Conservation (phyloP, 108 stramenopile species). For the Nannochloropsis salina region DNA sequence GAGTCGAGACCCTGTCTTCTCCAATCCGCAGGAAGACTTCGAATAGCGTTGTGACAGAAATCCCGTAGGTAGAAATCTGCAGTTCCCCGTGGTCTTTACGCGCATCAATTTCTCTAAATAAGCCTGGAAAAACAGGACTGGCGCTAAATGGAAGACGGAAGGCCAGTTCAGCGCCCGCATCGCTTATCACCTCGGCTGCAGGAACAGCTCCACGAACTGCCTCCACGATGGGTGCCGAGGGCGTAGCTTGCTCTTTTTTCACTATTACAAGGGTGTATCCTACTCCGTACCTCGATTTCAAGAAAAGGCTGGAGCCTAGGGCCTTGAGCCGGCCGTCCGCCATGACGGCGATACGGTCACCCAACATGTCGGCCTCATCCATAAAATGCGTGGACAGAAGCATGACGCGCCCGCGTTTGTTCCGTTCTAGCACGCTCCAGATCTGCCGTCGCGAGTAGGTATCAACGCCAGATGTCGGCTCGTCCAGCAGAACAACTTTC, state of each 20-base stretch:
- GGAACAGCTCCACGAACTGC: constrained; percentile 65
- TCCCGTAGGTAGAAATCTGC: constrained; percentile 74
- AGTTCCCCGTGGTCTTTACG: constrained; percentile 41
- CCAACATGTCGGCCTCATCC: constrained; percentile 96
- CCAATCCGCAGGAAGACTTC: constrained; percentile 63
- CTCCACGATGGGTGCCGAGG: constrained; percentile 30
- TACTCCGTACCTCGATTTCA: constrained; percentile 63
- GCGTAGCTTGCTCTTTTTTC: constrained; percentile 30
- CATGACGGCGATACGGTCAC: constrained; percentile 94
- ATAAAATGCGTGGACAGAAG: constrained; percentile 94
- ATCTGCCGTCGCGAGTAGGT: constrained; percentile 61
- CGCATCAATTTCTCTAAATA: constrained; percentile 75
- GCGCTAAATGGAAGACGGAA: constrained; percentile 77
- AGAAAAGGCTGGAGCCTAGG: constrained; percentile 70
- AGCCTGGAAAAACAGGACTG: constrained; percentile 61
- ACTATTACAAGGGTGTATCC: constrained; percentile 62
- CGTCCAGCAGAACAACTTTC: constrained; percentile 60
- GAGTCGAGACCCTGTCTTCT: neutral
- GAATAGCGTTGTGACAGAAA: constrained; percentile 91
- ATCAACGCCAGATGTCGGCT: constrained; percentile 72
- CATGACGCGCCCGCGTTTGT: constrained; percentile 48
- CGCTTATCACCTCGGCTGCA: constrained; percentile 63
- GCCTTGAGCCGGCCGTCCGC: constrained; percentile 76
- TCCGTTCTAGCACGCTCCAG: constrained; percentile 57
- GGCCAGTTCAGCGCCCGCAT: constrained; percentile 82